Evolutionary conservation across 345 rosid species (phyloP).

Genomic region (Adansonia digitata): DNA sequence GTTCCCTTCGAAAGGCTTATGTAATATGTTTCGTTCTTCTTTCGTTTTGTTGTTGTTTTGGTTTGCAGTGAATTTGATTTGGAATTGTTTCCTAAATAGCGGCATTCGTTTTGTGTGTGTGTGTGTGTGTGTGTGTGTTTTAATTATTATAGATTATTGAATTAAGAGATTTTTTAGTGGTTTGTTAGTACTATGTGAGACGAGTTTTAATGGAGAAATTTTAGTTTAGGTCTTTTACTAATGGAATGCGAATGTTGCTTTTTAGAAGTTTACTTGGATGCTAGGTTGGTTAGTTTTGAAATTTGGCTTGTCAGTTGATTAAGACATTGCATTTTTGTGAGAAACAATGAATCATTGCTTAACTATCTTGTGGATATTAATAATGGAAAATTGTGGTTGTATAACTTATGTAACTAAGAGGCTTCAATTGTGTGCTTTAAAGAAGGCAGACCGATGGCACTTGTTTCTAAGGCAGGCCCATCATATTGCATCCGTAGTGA

Average conservation of each 20-base stretch:
- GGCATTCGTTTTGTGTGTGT: neutral
- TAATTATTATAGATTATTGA: neutral
- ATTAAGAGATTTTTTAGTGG: neutral
- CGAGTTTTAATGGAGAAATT: neutral
- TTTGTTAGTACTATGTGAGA: neutral
- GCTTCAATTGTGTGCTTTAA: conserved; percentile 13
- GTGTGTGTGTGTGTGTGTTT: neutral
- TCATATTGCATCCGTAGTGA: conserved; percentile 36
- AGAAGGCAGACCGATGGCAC: conserved; percentile 42
- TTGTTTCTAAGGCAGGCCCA: conserved; percentile 48
- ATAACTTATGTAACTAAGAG: conserved; percentile 4
- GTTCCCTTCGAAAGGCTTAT: neutral
- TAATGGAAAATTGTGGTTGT: neutral
- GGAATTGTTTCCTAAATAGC: neutral
- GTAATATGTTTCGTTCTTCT: neutral
- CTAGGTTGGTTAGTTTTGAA: neutral
- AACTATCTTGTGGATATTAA: neutral
- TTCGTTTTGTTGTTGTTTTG: neutral
- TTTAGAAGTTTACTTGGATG: neutral
- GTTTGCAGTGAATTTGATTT: neutral
- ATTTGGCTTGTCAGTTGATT: neutral
- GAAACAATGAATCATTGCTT: neutral
- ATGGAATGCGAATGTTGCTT: neutral
- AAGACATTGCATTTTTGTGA: neutral
- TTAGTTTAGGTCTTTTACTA: neutral